These are phyloP conservation scores for Barnettozyma populi DNA, from an alignment of 805 yeast genomes.

Conservation along the genomic window DNA sequence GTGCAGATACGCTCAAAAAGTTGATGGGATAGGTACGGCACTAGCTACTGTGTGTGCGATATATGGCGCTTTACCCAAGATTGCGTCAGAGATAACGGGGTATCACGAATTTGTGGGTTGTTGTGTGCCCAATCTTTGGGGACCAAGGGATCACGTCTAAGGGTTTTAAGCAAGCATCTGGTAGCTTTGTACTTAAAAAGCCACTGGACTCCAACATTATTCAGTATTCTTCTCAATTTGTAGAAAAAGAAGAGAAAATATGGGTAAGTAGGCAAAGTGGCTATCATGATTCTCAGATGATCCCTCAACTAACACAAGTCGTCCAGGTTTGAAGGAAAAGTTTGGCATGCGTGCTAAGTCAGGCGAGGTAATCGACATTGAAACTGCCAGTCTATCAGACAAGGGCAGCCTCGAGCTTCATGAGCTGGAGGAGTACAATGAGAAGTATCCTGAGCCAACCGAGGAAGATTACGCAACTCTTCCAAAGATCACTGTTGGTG, in stretches of 20 bases:
- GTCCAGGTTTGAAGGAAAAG: not conserved
- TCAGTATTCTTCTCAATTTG: too few relatives aligned
- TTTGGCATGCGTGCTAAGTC: not conserved
- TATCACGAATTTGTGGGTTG: not conserved
- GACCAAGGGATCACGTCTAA: too few relatives aligned
- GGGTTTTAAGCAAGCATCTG: too few relatives aligned
- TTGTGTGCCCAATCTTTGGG: too few relatives aligned
- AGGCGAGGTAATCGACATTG: not conserved
- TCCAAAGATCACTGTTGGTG: slow-evolving; percentile 36
- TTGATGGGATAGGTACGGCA: too few relatives aligned
- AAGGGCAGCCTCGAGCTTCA: not conserved
- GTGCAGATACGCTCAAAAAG: too few relatives aligned
- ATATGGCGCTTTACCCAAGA: not conserved
- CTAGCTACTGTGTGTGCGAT: not conserved
- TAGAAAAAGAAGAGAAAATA: not conserved
- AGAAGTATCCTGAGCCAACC: slow-evolving; percentile 33
- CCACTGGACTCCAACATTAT: not conserved
- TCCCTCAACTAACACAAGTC: not conserved
- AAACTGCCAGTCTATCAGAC: not conserved
- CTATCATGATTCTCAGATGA: too few relatives aligned
- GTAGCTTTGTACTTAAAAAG: too few relatives aligned
- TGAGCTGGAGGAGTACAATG: slow-evolving; percentile 10
- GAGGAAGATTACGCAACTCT: slow-evolving; percentile 33
- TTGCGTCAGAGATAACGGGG: not conserved
- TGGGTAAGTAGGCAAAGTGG: not conserved